Evolutionary conservation across 1,284 basidiomycete species (phyloP).

Genomic region (Ceratobasidium sp.): DNA sequence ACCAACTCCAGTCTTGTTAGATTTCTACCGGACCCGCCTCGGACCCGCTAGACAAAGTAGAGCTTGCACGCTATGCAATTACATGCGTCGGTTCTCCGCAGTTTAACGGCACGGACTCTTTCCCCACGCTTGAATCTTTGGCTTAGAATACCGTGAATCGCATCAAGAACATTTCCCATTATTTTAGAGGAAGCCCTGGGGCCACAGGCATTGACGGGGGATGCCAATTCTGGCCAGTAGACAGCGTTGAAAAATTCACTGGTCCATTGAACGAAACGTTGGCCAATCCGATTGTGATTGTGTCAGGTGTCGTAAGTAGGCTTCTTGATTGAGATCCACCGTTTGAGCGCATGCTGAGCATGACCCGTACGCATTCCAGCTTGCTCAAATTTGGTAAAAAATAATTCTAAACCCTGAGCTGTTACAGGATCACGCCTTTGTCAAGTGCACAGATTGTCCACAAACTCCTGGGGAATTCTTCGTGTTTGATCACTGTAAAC

Average conservation of each 20-base stretch:
- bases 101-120: background rate
- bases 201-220: slow-evolving; percentile 40
- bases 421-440: slow-evolving; percentile 8
- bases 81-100: slow-evolving; percentile 4
- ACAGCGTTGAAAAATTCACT: slow-evolving; percentile 38
- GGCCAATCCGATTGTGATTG: slow-evolving; percentile 31
- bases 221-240: slow-evolving; percentile 43
- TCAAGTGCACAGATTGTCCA: slow-evolving; percentile 1
- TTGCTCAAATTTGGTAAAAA: too few species aligned
- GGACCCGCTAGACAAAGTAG: background rate
- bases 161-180: slow-evolving; percentile 9
- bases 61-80: background rate
- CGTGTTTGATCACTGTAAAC: background rate
- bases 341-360: background rate
- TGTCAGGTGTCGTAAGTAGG: slow-evolving; percentile 32
- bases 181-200: slow-evolving; percentile 35
- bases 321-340: slow-evolving; percentile 31
- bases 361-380: too few species aligned
- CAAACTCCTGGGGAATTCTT: background rate
- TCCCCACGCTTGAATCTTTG: slow-evolving; percentile 44
- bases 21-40: background rate
- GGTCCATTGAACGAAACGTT: slow-evolving; percentile 41
- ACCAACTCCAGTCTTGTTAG: background rate
- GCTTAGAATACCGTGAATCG: slow-evolving; percentile 40
- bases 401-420: too few species aligned